Percentiles rank a stretch among this genome's conserved stretches.
Conservation (phyloP, 768 basidiomycete species). For the Hydnomerulius pinastri region DNA sequence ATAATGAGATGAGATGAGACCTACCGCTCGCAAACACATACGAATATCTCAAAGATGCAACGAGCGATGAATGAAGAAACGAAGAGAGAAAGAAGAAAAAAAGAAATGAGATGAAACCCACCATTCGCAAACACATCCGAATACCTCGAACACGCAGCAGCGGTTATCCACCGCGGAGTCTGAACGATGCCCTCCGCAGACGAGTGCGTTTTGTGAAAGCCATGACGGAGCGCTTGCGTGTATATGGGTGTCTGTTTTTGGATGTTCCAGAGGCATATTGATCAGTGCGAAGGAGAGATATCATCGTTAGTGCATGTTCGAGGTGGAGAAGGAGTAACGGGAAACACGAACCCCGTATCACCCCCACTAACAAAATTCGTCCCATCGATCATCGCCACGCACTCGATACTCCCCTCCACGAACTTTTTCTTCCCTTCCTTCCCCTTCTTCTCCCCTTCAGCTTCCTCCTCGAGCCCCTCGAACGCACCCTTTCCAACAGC, state of each 20-base stretch:
- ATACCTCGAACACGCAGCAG: conserved; percentile 79
- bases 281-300: conserved; percentile 41
- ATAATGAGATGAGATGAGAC: too few relatives aligned
- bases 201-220: conserved; percentile 69
- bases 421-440: conserved; percentile 44
- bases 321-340: conserved; percentile 1
- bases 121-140: conserved; percentile 92
- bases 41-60: too few relatives aligned
- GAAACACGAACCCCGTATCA: conserved; percentile 81
- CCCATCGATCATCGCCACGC: conserved; percentile 95
- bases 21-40: too few relatives aligned
- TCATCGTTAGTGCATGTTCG: not conserved
- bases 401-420: conserved; percentile 90
- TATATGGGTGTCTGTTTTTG: conserved; percentile 95
- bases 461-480: conserved; percentile 54
- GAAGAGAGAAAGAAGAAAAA: too few relatives aligned
- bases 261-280: conserved; percentile 91
- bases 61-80: too few relatives aligned
- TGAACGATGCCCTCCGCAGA: conserved; percentile 73
- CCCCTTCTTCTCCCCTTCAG: conserved; percentile 37
- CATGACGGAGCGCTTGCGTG: conserved; percentile 85
- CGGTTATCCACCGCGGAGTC: conserved; percentile 90
- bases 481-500: conserved; percentile 72
- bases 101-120: too few relatives aligned
- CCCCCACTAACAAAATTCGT: conserved; percentile 90